Base-by-base conservation (phyloP, 257 asterid species). In the Rubia yunnanensis region DNA sequence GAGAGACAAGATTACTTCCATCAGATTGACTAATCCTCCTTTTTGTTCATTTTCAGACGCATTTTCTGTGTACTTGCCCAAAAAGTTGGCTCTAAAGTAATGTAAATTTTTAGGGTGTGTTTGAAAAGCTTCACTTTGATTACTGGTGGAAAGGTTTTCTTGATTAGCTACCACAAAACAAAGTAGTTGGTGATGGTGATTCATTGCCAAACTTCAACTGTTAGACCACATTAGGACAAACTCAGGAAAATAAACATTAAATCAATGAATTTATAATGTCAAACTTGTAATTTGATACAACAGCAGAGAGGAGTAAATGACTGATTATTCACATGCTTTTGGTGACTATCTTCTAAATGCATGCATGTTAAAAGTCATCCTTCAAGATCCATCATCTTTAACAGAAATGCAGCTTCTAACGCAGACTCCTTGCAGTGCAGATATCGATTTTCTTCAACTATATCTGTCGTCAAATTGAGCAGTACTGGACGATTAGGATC, bases 401-500 rank as follows among this genome's bases (percentile, higher is more conserved):
- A 70, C 62, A 90, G 94, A 70, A 92, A 92, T 72, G 96, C 95
- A 23, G 81, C 78, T 79, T 89, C 97, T 62, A 85, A 39, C 23
- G 99, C 97, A 7, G 95, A 76, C 74, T 92, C 99, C 78, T 89
- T 89, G 83, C 85, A 81, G 55, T 82, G 88, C 82, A 89, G 66
- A 31, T 92, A 89, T 80, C 88, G 77, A 71, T 89, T 92, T 17
- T 90, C 95, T 79, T 87, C 97, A 1, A 87, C 95, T 41, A 87
- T 65, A 70, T 92, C 99, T 5, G 87, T 75, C 8, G 96, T 86
- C 74, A 89, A 70, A 77, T 87, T 87, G 63, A 92, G 95, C 53
- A 94, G 79, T 9, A 94, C 66, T 1, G 97, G 92, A 26, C 80
- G 95, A 5, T 60, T 84, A 41, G 96, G 95, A 73, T 94, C 97